phyloP scores from a whole-genome alignment of 495 filamentous ascomycete species.

The Hypoxylon trugodes region DNA sequence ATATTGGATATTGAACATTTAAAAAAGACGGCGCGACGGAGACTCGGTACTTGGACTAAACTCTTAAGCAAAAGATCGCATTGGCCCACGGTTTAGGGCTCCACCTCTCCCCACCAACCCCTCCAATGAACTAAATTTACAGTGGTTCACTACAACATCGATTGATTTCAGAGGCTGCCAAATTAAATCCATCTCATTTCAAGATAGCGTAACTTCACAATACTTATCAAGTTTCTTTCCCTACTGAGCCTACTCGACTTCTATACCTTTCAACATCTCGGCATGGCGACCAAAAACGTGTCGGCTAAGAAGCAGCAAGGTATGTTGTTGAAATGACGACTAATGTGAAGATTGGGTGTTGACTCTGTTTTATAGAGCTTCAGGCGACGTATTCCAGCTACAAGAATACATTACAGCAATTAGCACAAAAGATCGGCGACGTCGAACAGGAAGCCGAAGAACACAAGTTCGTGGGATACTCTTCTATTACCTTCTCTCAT shows the following conservation, averaged over 20 bases:
- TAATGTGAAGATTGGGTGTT: slow-evolving; percentile 22
- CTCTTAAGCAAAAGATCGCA: slow-evolving; percentile 36
- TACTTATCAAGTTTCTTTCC: slow-evolving; percentile 6
- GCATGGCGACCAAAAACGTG: slow-evolving; percentile 54
- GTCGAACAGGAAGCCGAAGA: slow-evolving; percentile 97
- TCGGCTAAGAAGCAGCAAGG: slow-evolving; percentile 85
- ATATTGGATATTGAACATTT: too few species aligned
- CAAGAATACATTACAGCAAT: slow-evolving; percentile 92
- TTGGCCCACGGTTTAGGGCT: slow-evolving; percentile 37
- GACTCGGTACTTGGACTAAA: too few species aligned
- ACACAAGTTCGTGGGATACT: slow-evolving; percentile 78
- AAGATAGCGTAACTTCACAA: slow-evolving; percentile 9
- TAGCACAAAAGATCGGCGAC: slow-evolving; percentile 95
- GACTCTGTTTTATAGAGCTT: slow-evolving; percentile 66
- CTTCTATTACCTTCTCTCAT: slow-evolving; percentile 15
- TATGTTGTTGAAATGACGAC: slow-evolving; percentile 47
- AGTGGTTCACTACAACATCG: slow-evolving; percentile 28
- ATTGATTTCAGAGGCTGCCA: slow-evolving; percentile 21
- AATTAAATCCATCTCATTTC: slow-evolving; percentile 14
- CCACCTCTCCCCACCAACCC: slow-evolving; percentile 33
- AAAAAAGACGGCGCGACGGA: slow-evolving; percentile 14
- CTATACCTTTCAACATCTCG: neutral
- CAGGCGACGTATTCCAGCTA: slow-evolving; percentile 93
- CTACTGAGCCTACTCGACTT: neutral
- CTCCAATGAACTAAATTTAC: slow-evolving; percentile 36